These are phyloP conservation scores for Chamaecyparis obtusa DNA, from an alignment of 75 land plant genomes.

Conservation along the genomic window DNA sequence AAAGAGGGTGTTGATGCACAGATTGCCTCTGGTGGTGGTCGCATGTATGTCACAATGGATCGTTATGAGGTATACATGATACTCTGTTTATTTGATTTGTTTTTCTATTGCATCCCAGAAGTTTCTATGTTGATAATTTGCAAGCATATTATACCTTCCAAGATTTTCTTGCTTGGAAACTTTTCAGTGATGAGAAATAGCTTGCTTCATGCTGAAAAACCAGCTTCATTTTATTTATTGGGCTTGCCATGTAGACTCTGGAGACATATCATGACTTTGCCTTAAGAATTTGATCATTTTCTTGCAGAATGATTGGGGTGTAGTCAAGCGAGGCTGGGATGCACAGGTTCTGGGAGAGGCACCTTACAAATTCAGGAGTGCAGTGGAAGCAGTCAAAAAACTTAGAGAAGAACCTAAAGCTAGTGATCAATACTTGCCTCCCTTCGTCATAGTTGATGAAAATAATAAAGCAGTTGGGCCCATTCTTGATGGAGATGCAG, in stretches of 20 bases:
- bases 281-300: background rate
- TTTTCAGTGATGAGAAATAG: background rate
- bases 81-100: background rate
- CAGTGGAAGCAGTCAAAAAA: conserved; percentile 84
- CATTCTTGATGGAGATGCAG: conserved; percentile 95
- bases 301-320: conserved; percentile 94
- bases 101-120: background rate
- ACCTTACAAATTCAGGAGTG: conserved; percentile 79
- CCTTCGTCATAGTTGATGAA: conserved; percentile 96
- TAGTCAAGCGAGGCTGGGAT: conserved; percentile 99
- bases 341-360: conserved; percentile 99
- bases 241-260: background rate
- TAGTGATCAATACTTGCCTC: conserved; percentile 89
- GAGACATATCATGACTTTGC: background rate
- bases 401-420: conserved; percentile 65
- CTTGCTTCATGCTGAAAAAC: background rate
- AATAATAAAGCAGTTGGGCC: conserved; percentile 88
- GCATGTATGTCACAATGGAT: conserved; percentile 99
- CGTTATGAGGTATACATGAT: conserved; percentile 81
- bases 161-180: background rate
- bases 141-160: background rate
- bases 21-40: conserved; percentile 98
- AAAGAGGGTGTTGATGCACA: conserved; percentile 82
- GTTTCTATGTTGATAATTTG: background rate
- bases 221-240: background rate